These are phyloP conservation scores for Penicillium sp. DNA, from an alignment of 2,329 filamentous ascomycete species.

Conservation along the genomic window DNA sequence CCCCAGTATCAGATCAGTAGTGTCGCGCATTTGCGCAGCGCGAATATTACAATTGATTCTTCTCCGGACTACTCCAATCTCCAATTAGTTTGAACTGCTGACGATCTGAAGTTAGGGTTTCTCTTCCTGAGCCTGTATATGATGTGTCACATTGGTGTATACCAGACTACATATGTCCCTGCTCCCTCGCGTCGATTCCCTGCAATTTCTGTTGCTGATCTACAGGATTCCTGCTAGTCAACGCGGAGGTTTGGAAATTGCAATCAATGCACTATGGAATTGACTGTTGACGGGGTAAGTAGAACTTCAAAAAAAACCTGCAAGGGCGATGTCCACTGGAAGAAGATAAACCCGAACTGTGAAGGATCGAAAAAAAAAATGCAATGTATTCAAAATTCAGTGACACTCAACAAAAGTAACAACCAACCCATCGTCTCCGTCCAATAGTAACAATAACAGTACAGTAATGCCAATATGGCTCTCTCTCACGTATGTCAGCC, in stretches of 20 bases:
- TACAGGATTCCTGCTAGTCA: too few relatives aligned
- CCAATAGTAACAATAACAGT: neutral
- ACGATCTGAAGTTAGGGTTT: too few relatives aligned
- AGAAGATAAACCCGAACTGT: neutral
- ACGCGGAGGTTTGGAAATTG: too few relatives aligned
- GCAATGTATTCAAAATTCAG: conserved; percentile 5
- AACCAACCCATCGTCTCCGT: neutral
- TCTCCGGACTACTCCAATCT: too few relatives aligned
- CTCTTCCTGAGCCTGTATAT: too few relatives aligned
- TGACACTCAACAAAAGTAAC: neutral
- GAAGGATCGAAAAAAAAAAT: neutral
- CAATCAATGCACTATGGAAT: neutral
- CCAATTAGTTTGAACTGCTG: too few relatives aligned
- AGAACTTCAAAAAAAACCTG: neutral
- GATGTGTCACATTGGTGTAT: too few relatives aligned
- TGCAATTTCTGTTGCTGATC: too few relatives aligned
- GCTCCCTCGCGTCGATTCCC: too few relatives aligned
- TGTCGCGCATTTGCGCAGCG: neutral
- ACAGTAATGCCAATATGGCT: conserved; percentile 18
- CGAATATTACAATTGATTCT: neutral
- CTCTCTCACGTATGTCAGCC: conserved; percentile 15
- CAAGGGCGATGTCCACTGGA: neutral
- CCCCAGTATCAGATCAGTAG: conserved; percentile 3
- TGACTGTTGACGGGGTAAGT: neutral
- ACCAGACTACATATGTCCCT: too few relatives aligned